Evolutionary conservation across 208 protist species (phyloP), one percentile per base, ranked within the genome.

Genomic region (Crithidia brevicula): DNA sequence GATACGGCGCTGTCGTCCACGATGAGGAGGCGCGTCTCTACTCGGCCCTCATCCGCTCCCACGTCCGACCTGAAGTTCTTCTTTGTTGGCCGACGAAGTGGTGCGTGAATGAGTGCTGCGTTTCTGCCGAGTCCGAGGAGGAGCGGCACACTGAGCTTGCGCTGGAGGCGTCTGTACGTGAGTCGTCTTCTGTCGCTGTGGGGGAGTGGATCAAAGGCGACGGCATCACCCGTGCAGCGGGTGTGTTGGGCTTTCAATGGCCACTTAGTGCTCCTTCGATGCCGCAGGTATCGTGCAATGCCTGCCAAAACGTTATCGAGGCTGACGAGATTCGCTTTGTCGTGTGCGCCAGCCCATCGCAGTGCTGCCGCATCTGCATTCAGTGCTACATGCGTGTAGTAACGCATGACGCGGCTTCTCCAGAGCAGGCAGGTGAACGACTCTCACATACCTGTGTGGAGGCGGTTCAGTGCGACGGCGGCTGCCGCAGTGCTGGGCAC

Each of bases 361-460:
- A 52, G 49, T 94, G 91, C 66, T 96, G 91, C 66, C 58, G 51
- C 33, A 81, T 92, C n/a, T 96, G 91, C 68, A 70, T 88, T 10
- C 81, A 94, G 31, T 94, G 88, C 67, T 91, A 92, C 72, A 77
- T 77, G 0, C 54, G 74, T 18, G 61, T 82, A 4, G 38, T 94
- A 25, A 15, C 60, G 10, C 36, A 40, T 7, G 3, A n/a, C n/a
- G n/a, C n/a, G n/a, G n/a, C n/a, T n/a, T n/a, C n/a, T n/a, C n/a
- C n/a, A n/a, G n/a, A n/a, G 51, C 25, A 31, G 7, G 18, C 13
- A 15, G 47, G 25, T 3, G 59, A 79, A 18, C 30, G 22, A 15
- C 31, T 68, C 9, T 64, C 33, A 33, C 58, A 40, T 8, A 50
- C 6, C 40, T 94, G 88, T 63, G 25, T 38, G 0, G 76, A 80